phyloP scores from a whole-genome alignment of 257 asterid species.

The Fraxinus cuspidata region DNA sequence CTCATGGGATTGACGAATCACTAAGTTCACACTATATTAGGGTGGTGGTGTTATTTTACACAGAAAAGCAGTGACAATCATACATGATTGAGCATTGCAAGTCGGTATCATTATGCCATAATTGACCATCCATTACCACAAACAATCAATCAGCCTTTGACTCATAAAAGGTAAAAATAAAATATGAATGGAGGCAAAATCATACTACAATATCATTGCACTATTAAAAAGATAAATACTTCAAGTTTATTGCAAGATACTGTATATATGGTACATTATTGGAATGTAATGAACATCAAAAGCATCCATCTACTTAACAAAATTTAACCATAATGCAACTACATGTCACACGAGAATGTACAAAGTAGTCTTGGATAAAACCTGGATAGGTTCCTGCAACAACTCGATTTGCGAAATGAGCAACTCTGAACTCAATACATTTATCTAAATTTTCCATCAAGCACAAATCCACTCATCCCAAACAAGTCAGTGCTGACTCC shows the following conservation, averaged over 20 bases:
- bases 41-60: background rate
- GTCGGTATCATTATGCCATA: background rate
- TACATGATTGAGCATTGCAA: background rate
- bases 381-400: background rate
- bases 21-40: background rate
- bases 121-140: background rate
- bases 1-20: background rate
- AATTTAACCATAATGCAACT: conserved; percentile 17
- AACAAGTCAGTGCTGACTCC: conserved; percentile 78
- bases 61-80: background rate
- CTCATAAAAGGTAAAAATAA: background rate
- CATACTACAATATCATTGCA: background rate
- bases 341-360: conserved; percentile 26
- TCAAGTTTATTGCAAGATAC: background rate
- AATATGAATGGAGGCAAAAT: background rate
- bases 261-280: conserved; percentile 18
- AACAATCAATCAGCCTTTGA: background rate
- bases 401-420: conserved; percentile 1
- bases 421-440: conserved; percentile 16
- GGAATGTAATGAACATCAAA: conserved; percentile 21
- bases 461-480: background rate
- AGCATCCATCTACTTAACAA: conserved; percentile 17
- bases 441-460: conserved; percentile 12
- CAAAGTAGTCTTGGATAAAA: background rate
- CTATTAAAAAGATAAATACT: background rate